Base-by-base conservation (phyloP, 1,139 yeast species). In the Arxiozyma slooffiae region DNA sequence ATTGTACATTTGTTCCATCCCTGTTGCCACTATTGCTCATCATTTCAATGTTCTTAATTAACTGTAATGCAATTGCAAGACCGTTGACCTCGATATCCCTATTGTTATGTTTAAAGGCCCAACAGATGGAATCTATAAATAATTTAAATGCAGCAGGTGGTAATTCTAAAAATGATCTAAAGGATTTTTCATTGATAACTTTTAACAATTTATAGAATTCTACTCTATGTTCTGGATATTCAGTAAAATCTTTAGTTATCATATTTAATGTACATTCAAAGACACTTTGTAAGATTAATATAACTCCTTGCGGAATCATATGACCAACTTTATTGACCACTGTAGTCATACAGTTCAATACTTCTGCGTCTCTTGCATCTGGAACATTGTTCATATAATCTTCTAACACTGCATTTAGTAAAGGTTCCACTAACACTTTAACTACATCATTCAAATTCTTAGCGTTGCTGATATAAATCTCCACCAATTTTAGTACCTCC, bases 91-190 rank as follows among this genome's bases (percentile, higher is more conserved):
- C 97, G 50, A 92, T 97, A 54, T 89, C 97, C 68, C 97, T 80
- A 69, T 90, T 88, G 62, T 90, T 94, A 68, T 92, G 98, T 70
- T 92, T 92, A 68, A 94, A 87, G 0, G 97, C 97, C 98, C 98
- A 92, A 63, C 94, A 75, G 47, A 96, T 90, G 1, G 97, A 95
- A 69, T 88, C 92, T 57, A 94, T 82, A 53, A 92, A 84, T 52
- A 90, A 79, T 67, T 85, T 89, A 77, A 92, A 90, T 37, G 96
- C 95, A 57, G 82, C 92, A 8, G 95, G 94, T 16, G 97, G 95
- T 57, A 92, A 77, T 69, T 88, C 87, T 56, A 89, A 74, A 60
- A 92, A 76, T 0, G 97, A 96, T 55, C 81, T 78, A 75, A 92
- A 94, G 24, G 94, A 82, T 65, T 85, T 85, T 58, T 82, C 71